Evolutionary conservation across 805 yeast genomes (phyloP), one percentile per base, ranked within the genome.

Genomic region (Yarrowia osloensis): DNA sequence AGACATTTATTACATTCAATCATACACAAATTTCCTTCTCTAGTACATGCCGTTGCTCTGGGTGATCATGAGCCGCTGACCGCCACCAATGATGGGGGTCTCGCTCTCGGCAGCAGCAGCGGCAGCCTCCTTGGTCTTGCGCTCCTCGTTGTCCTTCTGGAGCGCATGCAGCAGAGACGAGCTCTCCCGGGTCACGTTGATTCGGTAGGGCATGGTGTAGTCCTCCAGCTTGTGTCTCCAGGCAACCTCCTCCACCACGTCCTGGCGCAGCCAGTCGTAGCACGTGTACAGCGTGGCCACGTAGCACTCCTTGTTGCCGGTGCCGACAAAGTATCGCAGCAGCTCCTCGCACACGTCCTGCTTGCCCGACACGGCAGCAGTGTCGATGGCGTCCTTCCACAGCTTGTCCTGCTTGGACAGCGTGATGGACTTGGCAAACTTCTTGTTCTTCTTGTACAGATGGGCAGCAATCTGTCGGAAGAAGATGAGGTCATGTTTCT

Each of bases 381-480:
- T 93, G 75, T 86, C 90, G 75, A 95, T 89, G 70, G 97, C 93
- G 77, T 93, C 98, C 68, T 88, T 82, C 98, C 98, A 95, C 73
- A 95, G 83, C 79, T 90, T 91, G 81, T 95, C 98, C 69, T 88
- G 85, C 82, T 95, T 95, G 74, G 92, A 85, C 70, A 95, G 86
- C 2, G 93, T 84, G 75, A 95, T 88, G 61, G 97, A 88, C 83
- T 93, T 94, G 76, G 80, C 83, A 89, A 91, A 95, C 78, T 95
- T 94, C 85, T 92, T 93, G 81, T 91, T 91, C 80, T 92, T 92
- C 77, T 97, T 87, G 84, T 90, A 95, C 71, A 95, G 84, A 72
- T 92, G 86, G 61, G 98, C 98, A 44, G 98, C 96, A 75, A 95
- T 91, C 81, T 91, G 96, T 80, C 98, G 89, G 84, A 95, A 95